Conservation (phyloP, 2,329 filamentous ascomycete genomes). For the Fusarium fujikuroi region DNA sequence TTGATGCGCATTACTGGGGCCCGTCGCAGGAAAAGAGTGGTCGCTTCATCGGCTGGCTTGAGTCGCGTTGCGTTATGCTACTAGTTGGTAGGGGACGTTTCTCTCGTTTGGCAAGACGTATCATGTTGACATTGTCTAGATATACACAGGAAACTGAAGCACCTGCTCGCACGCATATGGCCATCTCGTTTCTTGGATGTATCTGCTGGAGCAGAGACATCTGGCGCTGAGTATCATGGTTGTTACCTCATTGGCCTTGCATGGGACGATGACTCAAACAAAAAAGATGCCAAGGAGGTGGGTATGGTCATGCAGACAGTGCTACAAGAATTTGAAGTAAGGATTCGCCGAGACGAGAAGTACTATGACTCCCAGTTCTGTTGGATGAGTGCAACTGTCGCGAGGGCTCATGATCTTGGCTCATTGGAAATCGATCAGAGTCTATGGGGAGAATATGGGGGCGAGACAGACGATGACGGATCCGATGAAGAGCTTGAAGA, state of each 20-base stretch:
- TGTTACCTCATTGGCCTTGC: slow-evolving; percentile 71
- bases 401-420: slow-evolving; percentile 53
- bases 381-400: slow-evolving; percentile 59
- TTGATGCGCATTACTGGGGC: slow-evolving; percentile 75
- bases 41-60: slow-evolving; percentile 70
- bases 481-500: slow-evolving; percentile 56
- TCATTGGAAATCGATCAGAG: slow-evolving; percentile 58
- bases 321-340: slow-evolving; percentile 60
- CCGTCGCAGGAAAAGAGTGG: slow-evolving; percentile 64
- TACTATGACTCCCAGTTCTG: slow-evolving; percentile 61
- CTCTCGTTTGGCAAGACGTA: neutral
- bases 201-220: slow-evolving; percentile 35
- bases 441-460: slow-evolving; percentile 57
- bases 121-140: slow-evolving; percentile 53
- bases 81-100: slow-evolving; percentile 60
- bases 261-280: slow-evolving; percentile 46
- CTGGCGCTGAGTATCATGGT: slow-evolving; percentile 63
- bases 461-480: slow-evolving; percentile 52
- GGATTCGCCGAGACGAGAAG: slow-evolving; percentile 57
- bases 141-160: slow-evolving; percentile 62
- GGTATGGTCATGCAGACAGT: slow-evolving; percentile 57
- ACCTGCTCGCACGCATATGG: slow-evolving; percentile 68
- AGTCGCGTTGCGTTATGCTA: slow-evolving; percentile 67
- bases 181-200: slow-evolving; percentile 66
- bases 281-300: slow-evolving; percentile 56